Base-by-base conservation (phyloP, 441 rosid species). In the Hura crepitans region DNA sequence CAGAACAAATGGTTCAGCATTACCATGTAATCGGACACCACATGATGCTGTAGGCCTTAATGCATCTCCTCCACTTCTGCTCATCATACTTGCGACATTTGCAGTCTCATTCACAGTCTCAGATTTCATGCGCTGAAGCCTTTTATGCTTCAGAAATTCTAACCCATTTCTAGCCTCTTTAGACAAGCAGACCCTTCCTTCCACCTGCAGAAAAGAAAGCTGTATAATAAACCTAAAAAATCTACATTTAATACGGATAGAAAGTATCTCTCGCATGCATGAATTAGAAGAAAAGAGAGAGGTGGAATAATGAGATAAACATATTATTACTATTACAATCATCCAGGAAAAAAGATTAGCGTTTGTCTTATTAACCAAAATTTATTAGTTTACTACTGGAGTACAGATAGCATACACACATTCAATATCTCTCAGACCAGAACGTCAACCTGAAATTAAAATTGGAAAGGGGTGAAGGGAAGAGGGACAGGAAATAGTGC, bases 51-150 rank as follows among this genome's bases (percentile, higher is more conserved):
- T 81, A 74, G 80, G 85, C 78, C 90, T 84, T 79, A 89, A 75
- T 64, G 93, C 85, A 83, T 93, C 98, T 65, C 97, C 96, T 61
- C 95, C 96, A 57, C 96, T 93, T 82, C 97, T 84, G 75, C 83
- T 82, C 87, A 86, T 79, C 76, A 79, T 77, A 30, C 74, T 84
- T 62, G 78, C 57, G 55, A 76, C 47, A 70, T 83, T 78, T 56
- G 67, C 72, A 60, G 84, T n/a, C n/a, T n/a, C n/a, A n/a, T n/a
- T n/a, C n/a, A n/a, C n/a, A n/a, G n/a, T 75, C 80, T 80, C 88
- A 70, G 89, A 54, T 83, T 85, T 93, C 87, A 84, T 77, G 69
- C 81, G 84, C 72, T 86, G 89, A 79, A 84, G 96, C 85, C 89
- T 86, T 80, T 86, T 96, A 70, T 79, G 89, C 86, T 90, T 96